Percentiles rank a stretch among this genome's conserved stretches.
phyloP scores from a whole-genome alignment of 371 early-diverging fungal genomes.

The Choanephora cucurbitarum region DNA sequence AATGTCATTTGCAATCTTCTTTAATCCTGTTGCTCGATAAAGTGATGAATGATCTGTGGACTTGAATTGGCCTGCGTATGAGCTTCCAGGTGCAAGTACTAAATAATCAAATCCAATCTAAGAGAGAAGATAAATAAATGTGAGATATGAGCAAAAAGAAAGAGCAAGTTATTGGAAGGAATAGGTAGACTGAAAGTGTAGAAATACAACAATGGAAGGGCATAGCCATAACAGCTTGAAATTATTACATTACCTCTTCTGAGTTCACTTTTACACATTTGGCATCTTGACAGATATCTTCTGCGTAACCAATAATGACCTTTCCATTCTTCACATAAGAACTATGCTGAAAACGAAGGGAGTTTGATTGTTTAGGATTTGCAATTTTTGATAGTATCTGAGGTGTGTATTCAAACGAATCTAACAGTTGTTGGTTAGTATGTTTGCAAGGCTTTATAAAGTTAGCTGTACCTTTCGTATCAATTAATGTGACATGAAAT shows the following conservation, averaged over 20 bases:
- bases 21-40: constrained; percentile 34
- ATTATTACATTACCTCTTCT: constrained; percentile 1
- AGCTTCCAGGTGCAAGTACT: constrained; percentile 70
- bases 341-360: constrained; percentile 41
- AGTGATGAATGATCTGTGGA: constrained; percentile 45
- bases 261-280: constrained; percentile 25
- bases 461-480: constrained; percentile 40
- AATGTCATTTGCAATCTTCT: constrained; percentile 49
- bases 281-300: constrained; percentile 32
- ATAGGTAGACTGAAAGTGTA: too few relatives aligned
- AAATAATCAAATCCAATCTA: constrained; percentile 70
- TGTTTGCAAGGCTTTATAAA: neutral
- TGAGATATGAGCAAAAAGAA: too few relatives aligned
- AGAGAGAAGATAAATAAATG: neutral
- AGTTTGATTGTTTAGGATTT: constrained; percentile 27
- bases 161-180: too few relatives aligned
- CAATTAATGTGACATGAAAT: constrained; percentile 49
- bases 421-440: neutral
- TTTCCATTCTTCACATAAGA: constrained; percentile 44
- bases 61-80: constrained; percentile 54
- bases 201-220: too few relatives aligned
- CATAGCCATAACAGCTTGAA: too few relatives aligned
- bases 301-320: constrained; percentile 48
- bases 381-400: constrained; percentile 36
- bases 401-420: constrained; percentile 35